Percentiles rank a stretch among this genome's conserved stretches.
phyloP scores from a whole-genome alignment of 371 early-diverging fungal genomes.

The Mortierella sp. region DNA sequence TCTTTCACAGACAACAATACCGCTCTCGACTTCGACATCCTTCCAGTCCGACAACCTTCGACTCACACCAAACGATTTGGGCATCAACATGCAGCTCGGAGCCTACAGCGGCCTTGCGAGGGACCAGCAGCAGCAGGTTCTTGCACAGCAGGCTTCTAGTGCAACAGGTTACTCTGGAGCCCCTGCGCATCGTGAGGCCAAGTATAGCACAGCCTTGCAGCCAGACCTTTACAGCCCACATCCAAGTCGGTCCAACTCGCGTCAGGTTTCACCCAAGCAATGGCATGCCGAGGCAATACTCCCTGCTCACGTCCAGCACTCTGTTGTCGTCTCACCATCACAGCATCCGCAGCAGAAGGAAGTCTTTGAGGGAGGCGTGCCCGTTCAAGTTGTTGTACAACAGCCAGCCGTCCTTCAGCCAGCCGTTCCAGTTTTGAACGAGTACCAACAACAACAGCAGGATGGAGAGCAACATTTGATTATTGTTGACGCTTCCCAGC shows the following conservation, averaged over 20 bases:
- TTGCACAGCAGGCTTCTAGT: background rate
- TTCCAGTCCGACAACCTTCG: background rate
- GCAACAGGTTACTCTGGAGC: slow-evolving; percentile 8
- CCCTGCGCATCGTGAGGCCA: background rate
- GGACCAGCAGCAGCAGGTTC: background rate
- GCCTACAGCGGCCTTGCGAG: background rate
- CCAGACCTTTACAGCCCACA: background rate
- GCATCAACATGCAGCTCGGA: background rate
- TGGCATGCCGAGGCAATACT: slow-evolving; percentile 6
- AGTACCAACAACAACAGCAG: background rate
- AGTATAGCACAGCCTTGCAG: background rate
- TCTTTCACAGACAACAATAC: background rate
- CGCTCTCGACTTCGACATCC: background rate
- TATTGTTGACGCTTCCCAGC: background rate
- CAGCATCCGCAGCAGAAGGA: background rate
- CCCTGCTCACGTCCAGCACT: background rate
- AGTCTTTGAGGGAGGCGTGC: background rate
- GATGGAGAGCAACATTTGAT: background rate
- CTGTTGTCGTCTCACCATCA: background rate
- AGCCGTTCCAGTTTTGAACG: background rate
- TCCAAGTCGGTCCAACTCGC: slow-evolving; percentile 16
- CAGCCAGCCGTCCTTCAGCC: background rate
- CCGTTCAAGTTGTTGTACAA: background rate
- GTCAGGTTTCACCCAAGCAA: slow-evolving; percentile 9
- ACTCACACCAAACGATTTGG: background rate